Evolutionary conservation across 441 rosid species (phyloP).

Genomic region (Capsella rubella): DNA sequence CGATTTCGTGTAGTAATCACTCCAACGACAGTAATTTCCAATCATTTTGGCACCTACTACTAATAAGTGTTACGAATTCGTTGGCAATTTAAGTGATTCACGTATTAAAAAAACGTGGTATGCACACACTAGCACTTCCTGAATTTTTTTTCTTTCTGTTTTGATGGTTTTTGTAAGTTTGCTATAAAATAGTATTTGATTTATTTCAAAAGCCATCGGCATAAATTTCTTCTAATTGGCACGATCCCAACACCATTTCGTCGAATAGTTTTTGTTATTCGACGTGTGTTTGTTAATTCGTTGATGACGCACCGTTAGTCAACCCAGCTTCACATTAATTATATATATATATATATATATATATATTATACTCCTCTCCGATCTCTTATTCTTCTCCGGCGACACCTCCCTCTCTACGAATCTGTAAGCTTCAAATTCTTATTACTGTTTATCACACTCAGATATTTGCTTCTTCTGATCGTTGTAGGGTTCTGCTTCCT

Average conservation of each 20-base stretch:
- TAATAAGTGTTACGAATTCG: background rate
- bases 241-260: constrained; percentile 37
- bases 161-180: background rate
- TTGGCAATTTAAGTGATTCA: background rate
- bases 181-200: background rate
- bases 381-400: constrained; percentile 31
- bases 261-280: background rate
- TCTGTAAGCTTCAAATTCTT: constrained; percentile 24
- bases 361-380: background rate
- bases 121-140: background rate
- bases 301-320: constrained; percentile 33
- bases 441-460: background rate
- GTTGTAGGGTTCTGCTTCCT: background rate
- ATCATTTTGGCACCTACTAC: too few relatives aligned
- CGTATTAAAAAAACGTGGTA: background rate
- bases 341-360: background rate
- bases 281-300: constrained; percentile 16
- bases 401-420: constrained; percentile 16
- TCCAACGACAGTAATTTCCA: background rate
- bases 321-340: constrained; percentile 29
- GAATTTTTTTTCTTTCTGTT: background rate
- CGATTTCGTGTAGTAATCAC: too few relatives aligned
- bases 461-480: background rate
- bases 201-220: background rate
- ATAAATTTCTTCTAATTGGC: constrained; percentile 20